phyloP scores from a whole-genome alignment of 257 asterid genomes.

The Solanum neorickii region DNA sequence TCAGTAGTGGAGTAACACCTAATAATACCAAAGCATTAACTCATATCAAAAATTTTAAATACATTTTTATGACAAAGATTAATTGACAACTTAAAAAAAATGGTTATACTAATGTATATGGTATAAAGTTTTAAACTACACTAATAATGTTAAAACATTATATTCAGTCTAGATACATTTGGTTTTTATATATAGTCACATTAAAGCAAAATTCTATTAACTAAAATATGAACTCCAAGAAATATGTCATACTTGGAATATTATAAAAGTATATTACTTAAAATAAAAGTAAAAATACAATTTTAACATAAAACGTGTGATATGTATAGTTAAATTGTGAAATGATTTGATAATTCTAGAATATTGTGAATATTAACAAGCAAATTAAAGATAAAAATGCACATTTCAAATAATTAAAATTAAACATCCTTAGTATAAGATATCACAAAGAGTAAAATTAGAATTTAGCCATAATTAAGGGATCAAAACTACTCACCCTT shows the following conservation, averaged over 20 bases:
- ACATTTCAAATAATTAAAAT: not conserved
- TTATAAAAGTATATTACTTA: not conserved
- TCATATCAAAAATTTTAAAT: not conserved
- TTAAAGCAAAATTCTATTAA: not conserved
- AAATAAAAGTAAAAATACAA: not conserved
- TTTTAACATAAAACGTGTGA: too few species aligned
- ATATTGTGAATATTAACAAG: not conserved
- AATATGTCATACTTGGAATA: not conserved
- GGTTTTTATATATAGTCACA: not conserved
- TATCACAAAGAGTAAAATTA: not conserved
- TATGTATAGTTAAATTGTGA: not conserved
- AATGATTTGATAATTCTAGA: not conserved
- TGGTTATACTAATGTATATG: not conserved
- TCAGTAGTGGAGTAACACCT: conserved; percentile 6
- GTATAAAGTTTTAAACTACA: not conserved
- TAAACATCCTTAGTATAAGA: not conserved
- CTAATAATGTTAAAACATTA: not conserved
- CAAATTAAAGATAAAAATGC: not conserved
- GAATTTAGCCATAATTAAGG: not conserved
- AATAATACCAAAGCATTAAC: not conserved
- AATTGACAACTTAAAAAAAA: not conserved
- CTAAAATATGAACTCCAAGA: not conserved
- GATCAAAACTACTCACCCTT: not conserved
- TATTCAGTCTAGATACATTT: not conserved
- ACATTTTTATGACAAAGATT: not conserved